Conservation (phyloP, 345 rosid species). For the Xanthoceras sorbifolium region DNA sequence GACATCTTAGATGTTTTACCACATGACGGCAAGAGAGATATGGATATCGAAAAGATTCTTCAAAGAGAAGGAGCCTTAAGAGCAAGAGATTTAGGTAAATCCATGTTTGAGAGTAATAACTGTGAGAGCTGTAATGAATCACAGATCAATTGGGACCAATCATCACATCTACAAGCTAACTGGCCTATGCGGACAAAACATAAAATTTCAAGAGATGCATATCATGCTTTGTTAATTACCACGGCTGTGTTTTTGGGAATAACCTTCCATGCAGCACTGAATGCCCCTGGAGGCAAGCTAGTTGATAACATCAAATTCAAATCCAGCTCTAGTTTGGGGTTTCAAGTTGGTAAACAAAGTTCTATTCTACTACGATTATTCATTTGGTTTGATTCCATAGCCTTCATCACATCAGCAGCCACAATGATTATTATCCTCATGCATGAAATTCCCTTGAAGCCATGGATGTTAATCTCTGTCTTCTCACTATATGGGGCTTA, state of each 20-base stretch:
- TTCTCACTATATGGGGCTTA: conserved; percentile 20
- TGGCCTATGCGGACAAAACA: not conserved
- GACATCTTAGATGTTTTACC: conserved; percentile 10
- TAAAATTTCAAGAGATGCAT: not conserved
- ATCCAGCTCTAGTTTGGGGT: not conserved
- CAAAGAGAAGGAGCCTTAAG: conserved; percentile 1
- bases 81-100: not conserved
- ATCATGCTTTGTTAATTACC: not conserved
- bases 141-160: not conserved
- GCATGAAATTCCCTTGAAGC: conserved; percentile 18
- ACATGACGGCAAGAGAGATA: not conserved
- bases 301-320: not conserved
- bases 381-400: conserved; percentile 20
- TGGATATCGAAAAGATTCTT: not conserved
- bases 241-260: conserved; percentile 8
- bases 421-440: conserved; percentile 14
- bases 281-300: not conserved
- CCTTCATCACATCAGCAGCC: conserved; percentile 22
- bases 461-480: conserved; percentile 9
- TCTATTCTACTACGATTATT: not conserved
- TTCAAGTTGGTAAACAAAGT: not conserved
- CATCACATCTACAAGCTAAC: not conserved
- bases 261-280: conserved; percentile 8
- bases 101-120: not conserved
- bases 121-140: not conserved